Base-by-base conservation (phyloP, 2,329 filamentous ascomycete genomes). In the Fusarium vanettenii region DNA sequence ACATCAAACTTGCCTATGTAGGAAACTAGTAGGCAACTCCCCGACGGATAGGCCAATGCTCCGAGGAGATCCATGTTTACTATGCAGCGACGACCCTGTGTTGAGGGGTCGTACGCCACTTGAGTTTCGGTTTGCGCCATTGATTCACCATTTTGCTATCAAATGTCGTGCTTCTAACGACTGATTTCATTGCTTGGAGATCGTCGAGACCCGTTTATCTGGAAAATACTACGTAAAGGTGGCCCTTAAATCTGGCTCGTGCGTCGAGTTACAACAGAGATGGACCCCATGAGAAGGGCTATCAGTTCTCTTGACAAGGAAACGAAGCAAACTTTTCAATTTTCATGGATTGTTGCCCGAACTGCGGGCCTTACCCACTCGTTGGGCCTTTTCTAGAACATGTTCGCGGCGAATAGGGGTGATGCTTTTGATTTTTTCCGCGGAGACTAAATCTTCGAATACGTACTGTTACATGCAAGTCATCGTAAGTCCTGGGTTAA, bases 131-230 rank as follows among this genome's bases (percentile, higher is more conserved):
- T 39, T 64, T 39, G 33, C 62, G 62, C 35, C 48, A 64, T 64
- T 61, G 37, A 67, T 67, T 61, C 5, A 43, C 35, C 52, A 62
- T 61, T 67, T 56, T 27, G 45, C 35, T 35, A 56, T 22, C n/a
- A 41, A 61, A 62, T 62, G 59, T 55, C 57, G 59, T 61, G 48
- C 37, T 37, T 18, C 7, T 2, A 14, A 33, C 9, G 29, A 22
- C 10, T n/a, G 22, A 18, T 55, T 29, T 33, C n/a, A 55, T 55
- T 55, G 50, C 48, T 29, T 52, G 48, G 16, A 29, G 16, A 52
- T 29, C 14, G n/a, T 33, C n/a, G 11, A 55, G 50, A 31, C 50
- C 50, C 50, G 50, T 55, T 55, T 55, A 55, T 55, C 50, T 55
- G 18, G 27, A 55, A 55, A 55, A 55, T 55, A 20, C 50, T 55